Evolutionary conservation across 371 early-diverging fungal genomes (phyloP).

Genomic region (Mortierella polycephala): DNA sequence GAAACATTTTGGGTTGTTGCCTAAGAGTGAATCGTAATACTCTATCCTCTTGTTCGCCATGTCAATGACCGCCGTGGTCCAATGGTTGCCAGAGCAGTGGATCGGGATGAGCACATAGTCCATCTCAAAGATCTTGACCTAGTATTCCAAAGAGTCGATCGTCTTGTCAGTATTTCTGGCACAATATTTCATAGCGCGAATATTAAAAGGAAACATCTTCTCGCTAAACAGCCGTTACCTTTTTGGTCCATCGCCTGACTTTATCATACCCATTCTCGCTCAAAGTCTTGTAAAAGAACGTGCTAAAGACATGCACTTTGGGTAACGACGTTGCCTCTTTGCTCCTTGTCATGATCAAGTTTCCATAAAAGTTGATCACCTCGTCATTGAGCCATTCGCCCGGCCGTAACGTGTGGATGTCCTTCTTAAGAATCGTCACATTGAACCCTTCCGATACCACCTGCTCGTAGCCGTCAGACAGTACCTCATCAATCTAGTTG

Average conservation of each 20-base stretch:
- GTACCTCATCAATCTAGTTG: slow-evolving; percentile 44
- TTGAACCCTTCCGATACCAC: slow-evolving; percentile 65
- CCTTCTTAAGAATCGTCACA: slow-evolving; percentile 67
- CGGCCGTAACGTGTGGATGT: slow-evolving; percentile 77
- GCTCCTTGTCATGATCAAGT: slow-evolving; percentile 75
- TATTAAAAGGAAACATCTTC: neutral
- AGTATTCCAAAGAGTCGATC: neutral
- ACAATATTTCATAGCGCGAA: neutral
- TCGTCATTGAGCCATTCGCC: slow-evolving; percentile 95
- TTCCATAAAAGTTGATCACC: slow-evolving; percentile 91
- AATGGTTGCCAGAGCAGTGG: slow-evolving; percentile 86
- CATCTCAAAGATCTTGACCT: slow-evolving; percentile 82
- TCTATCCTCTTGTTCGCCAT: slow-evolving; percentile 73
- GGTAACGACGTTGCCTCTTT: slow-evolving; percentile 60
- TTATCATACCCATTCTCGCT: slow-evolving; percentile 75
- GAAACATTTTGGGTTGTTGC: slow-evolving; percentile 65
- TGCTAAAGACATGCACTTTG: slow-evolving; percentile 84
- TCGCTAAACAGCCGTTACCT: slow-evolving; percentile 52
- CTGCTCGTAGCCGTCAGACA: slow-evolving; percentile 53
- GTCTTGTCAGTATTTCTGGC: neutral
- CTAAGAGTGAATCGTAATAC: slow-evolving; percentile 91
- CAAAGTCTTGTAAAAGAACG: slow-evolving; percentile 87
- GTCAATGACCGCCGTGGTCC: slow-evolving; percentile 87
- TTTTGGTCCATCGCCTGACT: slow-evolving; percentile 88
- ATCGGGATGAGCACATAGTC: slow-evolving; percentile 91